These are phyloP conservation scores for Orbilia blumenaviensis DNA, from an alignment of 2,329 filamentous ascomycete genomes.

Conservation along the genomic window DNA sequence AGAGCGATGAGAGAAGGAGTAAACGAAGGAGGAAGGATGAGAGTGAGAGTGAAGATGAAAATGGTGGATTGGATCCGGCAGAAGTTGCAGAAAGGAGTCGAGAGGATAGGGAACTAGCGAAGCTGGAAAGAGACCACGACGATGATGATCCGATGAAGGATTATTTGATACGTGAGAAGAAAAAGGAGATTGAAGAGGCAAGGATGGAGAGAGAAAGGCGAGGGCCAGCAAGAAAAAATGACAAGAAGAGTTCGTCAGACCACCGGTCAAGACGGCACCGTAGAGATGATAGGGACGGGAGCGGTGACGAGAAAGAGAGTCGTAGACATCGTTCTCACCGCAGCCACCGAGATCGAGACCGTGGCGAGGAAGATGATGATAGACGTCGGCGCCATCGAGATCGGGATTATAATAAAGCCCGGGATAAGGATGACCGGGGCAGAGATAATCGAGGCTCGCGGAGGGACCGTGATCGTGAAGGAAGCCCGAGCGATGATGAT, in stretches of 20 bases:
- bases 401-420: not conserved
- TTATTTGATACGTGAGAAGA: slow-evolving; percentile 88
- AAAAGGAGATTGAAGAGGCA: slow-evolving; percentile 81
- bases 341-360: slow-evolving; percentile 37
- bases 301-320: slow-evolving; percentile 55
- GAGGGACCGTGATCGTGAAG: slow-evolving; percentile 5
- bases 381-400: slow-evolving; percentile 58
- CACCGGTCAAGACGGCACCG: slow-evolving; percentile 59
- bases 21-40: slow-evolving; percentile 60
- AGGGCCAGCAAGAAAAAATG: slow-evolving; percentile 61
- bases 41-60: slow-evolving; percentile 59
- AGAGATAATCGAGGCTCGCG: not conserved
- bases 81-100: slow-evolving; percentile 62
- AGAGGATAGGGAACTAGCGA: slow-evolving; percentile 81
- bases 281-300: slow-evolving; percentile 62
- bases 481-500: slow-evolving; percentile 6
- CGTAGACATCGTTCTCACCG: slow-evolving; percentile 48
- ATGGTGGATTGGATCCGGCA: slow-evolving; percentile 62
- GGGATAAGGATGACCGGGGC: slow-evolving; percentile 12
- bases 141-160: slow-evolving; percentile 98
- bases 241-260: slow-evolving; percentile 58
- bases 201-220: slow-evolving; percentile 66
- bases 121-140: slow-evolving; percentile 80
- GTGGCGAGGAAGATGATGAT: slow-evolving; percentile 56
- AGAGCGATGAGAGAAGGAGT: slow-evolving; percentile 59